These are phyloP conservation scores for Rhodocollybia butyracea DNA, from an alignment of 768 basidiomycete genomes.

Conservation along the genomic window DNA sequence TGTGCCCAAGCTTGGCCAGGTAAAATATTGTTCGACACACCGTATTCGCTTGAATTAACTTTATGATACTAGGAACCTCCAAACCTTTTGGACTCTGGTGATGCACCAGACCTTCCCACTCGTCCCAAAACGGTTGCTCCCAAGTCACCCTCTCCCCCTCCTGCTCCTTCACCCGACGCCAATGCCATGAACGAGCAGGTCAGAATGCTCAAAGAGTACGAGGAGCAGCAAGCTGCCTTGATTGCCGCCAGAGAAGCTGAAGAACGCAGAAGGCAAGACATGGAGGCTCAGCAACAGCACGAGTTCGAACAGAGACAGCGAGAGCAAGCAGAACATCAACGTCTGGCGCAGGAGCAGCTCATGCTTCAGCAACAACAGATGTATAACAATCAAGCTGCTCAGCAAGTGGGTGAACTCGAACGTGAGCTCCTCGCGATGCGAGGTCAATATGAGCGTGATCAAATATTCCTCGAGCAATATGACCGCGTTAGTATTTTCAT, in stretches of 20 bases:
- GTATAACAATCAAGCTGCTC: constrained; percentile 72
- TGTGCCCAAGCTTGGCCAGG: constrained; percentile 90
- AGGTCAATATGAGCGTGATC: constrained; percentile 97
- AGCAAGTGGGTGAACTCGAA: constrained; percentile 80
- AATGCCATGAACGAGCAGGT: constrained; percentile 86
- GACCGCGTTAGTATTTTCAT: constrained; percentile 65
- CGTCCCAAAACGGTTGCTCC: constrained; percentile 60
- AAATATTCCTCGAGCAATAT: constrained; percentile 96
- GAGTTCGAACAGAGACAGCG: constrained; percentile 90
- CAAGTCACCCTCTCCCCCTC: constrained; percentile 61
- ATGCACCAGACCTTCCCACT: constrained; percentile 84
- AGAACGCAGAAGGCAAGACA: constrained; percentile 73
- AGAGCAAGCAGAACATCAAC: constrained; percentile 84
- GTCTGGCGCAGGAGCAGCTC: constrained; percentile 86
- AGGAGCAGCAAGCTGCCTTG: constrained; percentile 91
- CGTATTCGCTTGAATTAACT: not conserved
- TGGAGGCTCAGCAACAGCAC: constrained; percentile 72
- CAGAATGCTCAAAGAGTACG: constrained; percentile 93
- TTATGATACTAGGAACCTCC: constrained; percentile 78
- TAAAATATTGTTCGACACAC: not conserved
- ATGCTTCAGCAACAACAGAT: constrained; percentile 80
- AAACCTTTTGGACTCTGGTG: constrained; percentile 81
- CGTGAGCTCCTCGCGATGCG: constrained; percentile 88
- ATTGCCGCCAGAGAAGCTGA: constrained; percentile 78
- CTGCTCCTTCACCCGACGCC: constrained; percentile 66